Evolutionary conservation across 805 yeast genomes (phyloP), one percentile per base, ranked within the genome.

Genomic region (baker's yeast (Saccharomyces cerevisiae)): DNA sequence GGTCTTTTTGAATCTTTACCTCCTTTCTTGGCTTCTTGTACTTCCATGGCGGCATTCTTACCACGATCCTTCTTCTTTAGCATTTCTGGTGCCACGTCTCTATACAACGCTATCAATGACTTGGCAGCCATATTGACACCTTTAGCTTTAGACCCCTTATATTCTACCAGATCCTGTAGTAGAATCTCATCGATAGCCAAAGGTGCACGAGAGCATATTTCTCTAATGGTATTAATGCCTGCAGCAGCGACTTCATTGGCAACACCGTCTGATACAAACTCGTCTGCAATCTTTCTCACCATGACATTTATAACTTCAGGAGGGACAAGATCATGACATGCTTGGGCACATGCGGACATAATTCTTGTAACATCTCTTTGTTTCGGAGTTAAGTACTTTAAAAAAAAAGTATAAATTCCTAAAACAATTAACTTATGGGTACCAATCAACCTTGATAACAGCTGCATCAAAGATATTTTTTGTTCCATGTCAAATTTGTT

Each of bases 161-260:
- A 94, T 59, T 84, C 96, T 8, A 86, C 79, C 67, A 94, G 78
- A 72, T 94, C 99, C 61, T 91, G 97, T 56, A 94, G 75, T 51
- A 94, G 74, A 1, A 91, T 82, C 53, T 87, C 84, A 52, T 90
- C 97, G 63, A 94, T 90, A 27, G 98, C 96, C 59, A 92, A 76
- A 14, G 99, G 97, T 10, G 96, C 95, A 76, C 99, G 84, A 1
- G 96, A 72, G 59, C 91, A 78, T 55, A 94, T 89, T 72, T 94
- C 99, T 62, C 98, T 79, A 56, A 92, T 92, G 2, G 98, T 88
- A 71, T 94, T 94, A 60, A 94, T 79, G 65, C 99, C 99, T 4
- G 98, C 98, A 52, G 97, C 90, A 4, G 97, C 97, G 53, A 91
- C 99, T 72, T 94, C 97, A 32, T 96, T 84, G 14, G 97, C 90